phyloP scores from a whole-genome alignment of 2,329 filamentous ascomycete species.

The Trichoderma hamatum region DNA sequence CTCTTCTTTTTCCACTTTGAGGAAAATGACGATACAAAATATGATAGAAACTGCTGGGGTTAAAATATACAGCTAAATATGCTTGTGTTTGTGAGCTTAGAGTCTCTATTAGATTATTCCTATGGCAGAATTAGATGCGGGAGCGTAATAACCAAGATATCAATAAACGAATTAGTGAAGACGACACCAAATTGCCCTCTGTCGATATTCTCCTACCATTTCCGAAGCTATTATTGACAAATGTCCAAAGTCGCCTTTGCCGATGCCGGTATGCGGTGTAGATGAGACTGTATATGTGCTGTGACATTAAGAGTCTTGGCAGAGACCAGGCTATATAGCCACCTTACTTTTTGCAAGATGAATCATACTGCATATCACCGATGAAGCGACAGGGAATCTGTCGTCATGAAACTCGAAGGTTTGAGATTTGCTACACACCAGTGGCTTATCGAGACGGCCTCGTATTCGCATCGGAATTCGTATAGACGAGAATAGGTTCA shows the following conservation, averaged over 20 bases:
- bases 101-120: background rate
- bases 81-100: background rate
- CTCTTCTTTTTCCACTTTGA: background rate
- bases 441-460: background rate
- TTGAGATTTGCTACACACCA: background rate
- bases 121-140: background rate
- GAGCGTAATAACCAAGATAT: background rate
- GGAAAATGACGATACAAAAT: background rate
- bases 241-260: background rate
- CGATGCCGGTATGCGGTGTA: no score
- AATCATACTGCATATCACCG: background rate
- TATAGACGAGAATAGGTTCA: background rate
- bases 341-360: background rate
- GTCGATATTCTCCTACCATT: no score
- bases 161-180: background rate
- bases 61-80: background rate
- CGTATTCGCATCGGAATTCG: constrained; percentile 14
- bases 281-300: background rate
- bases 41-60: background rate
- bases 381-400: background rate
- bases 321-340: no score
- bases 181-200: background rate
- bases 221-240: background rate
- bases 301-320: no score
- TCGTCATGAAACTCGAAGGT: background rate